Base-by-base conservation (phyloP, 2,329 filamentous ascomycete genomes). In the Coniella vitis region DNA sequence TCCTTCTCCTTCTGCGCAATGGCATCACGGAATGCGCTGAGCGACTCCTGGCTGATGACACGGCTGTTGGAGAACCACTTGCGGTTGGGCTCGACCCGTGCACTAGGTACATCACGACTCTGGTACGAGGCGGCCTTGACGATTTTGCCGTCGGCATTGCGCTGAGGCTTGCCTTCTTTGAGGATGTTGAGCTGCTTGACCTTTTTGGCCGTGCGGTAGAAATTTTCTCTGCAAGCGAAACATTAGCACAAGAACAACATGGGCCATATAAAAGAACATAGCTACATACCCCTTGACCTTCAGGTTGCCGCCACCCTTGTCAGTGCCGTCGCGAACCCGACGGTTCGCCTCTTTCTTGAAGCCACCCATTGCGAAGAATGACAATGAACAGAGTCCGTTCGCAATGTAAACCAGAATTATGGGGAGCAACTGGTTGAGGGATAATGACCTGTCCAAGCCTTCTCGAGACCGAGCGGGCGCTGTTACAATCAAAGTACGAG, bases 51-150 rank as follows among this genome's bases (percentile, higher is more conserved):
- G 3, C 86, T 90, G 61, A 97, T 95, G 40, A 82, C 78, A 57
- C 93, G 76, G 31, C 91, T 95, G 68, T 96, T 96, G 61, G 85
- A 88, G 71, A 98, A 98, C 93, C 93, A 98, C 71, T 94, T 94
- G 61, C 93, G 90, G 69, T 53, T 51, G n/a, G 47, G 53, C 29
- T 53, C 53, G 20, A 55, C 44, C 17, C 52, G 49, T 12, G 52
- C 52, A 14, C 20, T 52, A 14, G 64, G 55, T 47, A 65, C 3
- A 53, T 56, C 20, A 60, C 64, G 32, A 61, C 62, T 49, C 43
- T 53, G 49, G 36, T 82, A 95, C 14, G 81, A 77, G 42, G 90
- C 90, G 56, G 89, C 83, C 69, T 93, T 84, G 48, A 84, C 86
- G 64, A 98, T 86, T 60, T 91, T 83, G 61, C 93, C 93, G 12